Evolutionary conservation across 371 early-diverging fungal species (phyloP).

Genomic region (Blyttiomyces sp.): DNA sequence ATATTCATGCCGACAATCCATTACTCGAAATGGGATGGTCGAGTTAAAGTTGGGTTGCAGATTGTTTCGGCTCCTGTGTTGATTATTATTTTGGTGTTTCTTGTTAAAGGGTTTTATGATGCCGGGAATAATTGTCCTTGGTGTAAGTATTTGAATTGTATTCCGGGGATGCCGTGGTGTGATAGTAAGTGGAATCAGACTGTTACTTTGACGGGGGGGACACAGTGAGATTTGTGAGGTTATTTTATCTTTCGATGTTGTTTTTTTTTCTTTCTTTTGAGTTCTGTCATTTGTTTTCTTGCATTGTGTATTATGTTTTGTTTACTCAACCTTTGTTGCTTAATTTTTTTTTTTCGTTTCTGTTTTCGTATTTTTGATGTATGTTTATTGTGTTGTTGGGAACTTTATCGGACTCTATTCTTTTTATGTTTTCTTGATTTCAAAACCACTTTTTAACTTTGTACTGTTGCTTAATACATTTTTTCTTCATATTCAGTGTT

Average conservation of each 20-base stretch:
- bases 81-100: conserved; percentile 24
- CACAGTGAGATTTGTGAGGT: too few relatives aligned
- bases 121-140: conserved; percentile 33
- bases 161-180: conserved; percentile 53
- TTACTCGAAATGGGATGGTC: conserved; percentile 39
- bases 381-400: neutral
- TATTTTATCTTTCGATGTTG: neutral
- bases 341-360: too few relatives aligned
- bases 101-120: conserved; percentile 37
- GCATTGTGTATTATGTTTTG: neutral
- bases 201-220: neutral
- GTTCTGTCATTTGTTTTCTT: neutral
- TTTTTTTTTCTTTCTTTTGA: neutral
- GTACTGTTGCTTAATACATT: too few relatives aligned
- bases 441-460: too few relatives aligned
- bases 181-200: conserved; percentile 18
- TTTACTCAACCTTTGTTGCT: neutral
- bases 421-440: too few relatives aligned
- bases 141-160: conserved; percentile 53
- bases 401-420: conserved; percentile 2
- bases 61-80: conserved; percentile 26
- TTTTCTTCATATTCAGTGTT: too few relatives aligned
- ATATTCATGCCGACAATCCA: conserved; percentile 49
- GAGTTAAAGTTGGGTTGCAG: conserved; percentile 26
- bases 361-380: neutral